These are phyloP conservation scores for Yamadazyma scolyti DNA, from an alignment of 805 yeast genomes.

Conservation along the genomic window DNA sequence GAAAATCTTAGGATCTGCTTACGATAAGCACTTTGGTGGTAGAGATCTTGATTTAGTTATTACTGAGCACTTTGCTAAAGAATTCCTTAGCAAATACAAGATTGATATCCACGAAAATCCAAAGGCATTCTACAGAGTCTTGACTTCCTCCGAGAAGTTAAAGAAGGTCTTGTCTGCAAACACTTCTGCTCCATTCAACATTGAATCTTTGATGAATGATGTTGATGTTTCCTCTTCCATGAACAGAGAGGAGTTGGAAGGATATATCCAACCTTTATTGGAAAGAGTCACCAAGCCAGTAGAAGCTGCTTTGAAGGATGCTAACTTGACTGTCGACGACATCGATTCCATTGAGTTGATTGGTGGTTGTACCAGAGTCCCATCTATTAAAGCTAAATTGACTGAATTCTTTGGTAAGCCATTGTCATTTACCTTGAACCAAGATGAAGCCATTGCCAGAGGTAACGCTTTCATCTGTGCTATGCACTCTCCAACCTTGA, in stretches of 20 bases:
- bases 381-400: constrained; percentile 80
- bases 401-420: constrained; percentile 78
- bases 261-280: constrained; percentile 76
- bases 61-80: constrained; percentile 91
- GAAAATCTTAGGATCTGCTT: constrained; percentile 87
- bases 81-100: constrained; percentile 87
- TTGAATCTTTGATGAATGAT: constrained; percentile 97
- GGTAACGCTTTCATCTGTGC: constrained; percentile 99
- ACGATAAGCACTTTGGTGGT: constrained; percentile 97
- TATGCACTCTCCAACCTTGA: constrained; percentile 96
- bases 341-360: constrained; percentile 90
- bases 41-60: constrained; percentile 93
- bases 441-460: constrained; percentile 98
- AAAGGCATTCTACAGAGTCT: constrained; percentile 91
- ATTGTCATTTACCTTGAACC: constrained; percentile 92
- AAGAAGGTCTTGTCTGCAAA: constrained; percentile 97
- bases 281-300: constrained; percentile 74
- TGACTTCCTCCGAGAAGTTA: constrained; percentile 86
- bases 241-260: constrained; percentile 91
- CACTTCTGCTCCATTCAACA: constrained; percentile 87
- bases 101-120: constrained; percentile 88
- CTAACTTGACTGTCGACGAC: constrained; percentile 68
- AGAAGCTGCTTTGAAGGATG: constrained; percentile 74
- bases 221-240: constrained; percentile 89
- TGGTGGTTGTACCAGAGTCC: constrained; percentile 99